phyloP scores from a whole-genome alignment of 2,329 filamentous ascomycete species.

The Scedosporium boydii region DNA sequence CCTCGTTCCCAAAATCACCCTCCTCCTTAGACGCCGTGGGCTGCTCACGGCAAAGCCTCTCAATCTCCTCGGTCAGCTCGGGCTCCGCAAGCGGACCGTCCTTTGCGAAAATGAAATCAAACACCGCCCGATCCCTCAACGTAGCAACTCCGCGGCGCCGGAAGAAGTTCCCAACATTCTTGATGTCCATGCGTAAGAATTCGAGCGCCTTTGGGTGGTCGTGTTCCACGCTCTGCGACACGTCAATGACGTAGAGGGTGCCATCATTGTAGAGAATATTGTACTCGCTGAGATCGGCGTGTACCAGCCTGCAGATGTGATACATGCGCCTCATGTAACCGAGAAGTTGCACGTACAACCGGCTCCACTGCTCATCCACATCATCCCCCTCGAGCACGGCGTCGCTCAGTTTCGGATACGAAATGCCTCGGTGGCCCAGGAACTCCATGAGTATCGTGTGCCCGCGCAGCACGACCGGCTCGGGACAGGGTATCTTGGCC shows the following conservation, averaged over 20 bases:
- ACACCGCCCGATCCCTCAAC: constrained; percentile 69
- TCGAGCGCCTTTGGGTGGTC: constrained; percentile 89
- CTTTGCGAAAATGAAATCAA: constrained; percentile 66
- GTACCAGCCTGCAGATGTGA: constrained; percentile 82
- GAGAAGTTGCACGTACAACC: constrained; percentile 73
- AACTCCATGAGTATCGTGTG: constrained; percentile 96
- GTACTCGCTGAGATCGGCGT: constrained; percentile 97
- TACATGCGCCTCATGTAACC: constrained; percentile 90
- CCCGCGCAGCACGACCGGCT: constrained; percentile 80
- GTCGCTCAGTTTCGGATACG: constrained; percentile 82
- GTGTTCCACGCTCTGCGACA: constrained; percentile 94
- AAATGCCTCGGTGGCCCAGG: constrained; percentile 74
- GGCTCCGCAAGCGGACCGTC: constrained; percentile 52
- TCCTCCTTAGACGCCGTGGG: constrained; percentile 39
- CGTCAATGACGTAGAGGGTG: constrained; percentile 88
- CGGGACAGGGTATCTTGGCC: constrained; percentile 81
- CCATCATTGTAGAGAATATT: constrained; percentile 84
- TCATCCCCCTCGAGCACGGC: constrained; percentile 64
- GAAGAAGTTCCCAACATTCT: constrained; percentile 94
- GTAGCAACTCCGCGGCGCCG: constrained; percentile 72
- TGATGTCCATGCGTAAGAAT: constrained; percentile 96
- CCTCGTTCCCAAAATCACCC: constrained; percentile 44
- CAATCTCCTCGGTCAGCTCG: constrained; percentile 51
- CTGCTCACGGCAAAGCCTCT: constrained; percentile 55
- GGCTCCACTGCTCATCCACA: constrained; percentile 61